These are phyloP conservation scores for Lactifluus rugatus DNA, from an alignment of 768 basidiomycete species.

Conservation along the genomic window DNA sequence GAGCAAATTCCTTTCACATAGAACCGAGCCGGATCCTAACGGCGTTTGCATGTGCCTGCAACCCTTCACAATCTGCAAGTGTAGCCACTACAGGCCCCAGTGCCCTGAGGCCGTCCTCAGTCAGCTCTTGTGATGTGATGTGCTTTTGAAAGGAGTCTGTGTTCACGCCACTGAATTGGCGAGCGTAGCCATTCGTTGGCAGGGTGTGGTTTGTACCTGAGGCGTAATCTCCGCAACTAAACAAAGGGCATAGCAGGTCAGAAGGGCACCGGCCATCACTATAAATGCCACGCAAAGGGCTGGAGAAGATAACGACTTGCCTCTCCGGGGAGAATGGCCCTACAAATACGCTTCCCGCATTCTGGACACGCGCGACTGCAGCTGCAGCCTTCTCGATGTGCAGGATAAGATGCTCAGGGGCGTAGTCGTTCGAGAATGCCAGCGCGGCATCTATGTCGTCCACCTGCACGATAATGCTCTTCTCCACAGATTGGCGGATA, in stretches of 20 bases:
- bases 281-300: neutral
- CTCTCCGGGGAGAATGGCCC: conserved; percentile 94
- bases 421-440: conserved; percentile 91
- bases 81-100: conserved; percentile 85
- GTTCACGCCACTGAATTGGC: conserved; percentile 97
- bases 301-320: conserved; percentile 33
- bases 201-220: conserved; percentile 98
- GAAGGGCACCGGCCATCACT: conserved; percentile 1
- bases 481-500: conserved; percentile 76
- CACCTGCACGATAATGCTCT: conserved; percentile 81
- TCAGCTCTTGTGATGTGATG: conserved; percentile 93
- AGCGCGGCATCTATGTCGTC: conserved; percentile 65
- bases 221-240: conserved; percentile 94
- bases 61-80: conserved; percentile 88
- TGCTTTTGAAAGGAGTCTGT: conserved; percentile 97
- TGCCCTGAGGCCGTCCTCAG: conserved; percentile 57
- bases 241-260: neutral
- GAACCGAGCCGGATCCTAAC: conserved; percentile 67
- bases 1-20: neutral
- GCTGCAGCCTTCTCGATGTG: conserved; percentile 68
- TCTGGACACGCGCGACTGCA: conserved; percentile 60
- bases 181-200: conserved; percentile 92
- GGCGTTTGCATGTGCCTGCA: conserved; percentile 93
- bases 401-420: conserved; percentile 94
- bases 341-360: conserved; percentile 95